A percentile compares a stretch with the other conserved stretches of the same genome.
Conservation (phyloP, 805 yeast genomes). For the Candida sithepensis region DNA sequence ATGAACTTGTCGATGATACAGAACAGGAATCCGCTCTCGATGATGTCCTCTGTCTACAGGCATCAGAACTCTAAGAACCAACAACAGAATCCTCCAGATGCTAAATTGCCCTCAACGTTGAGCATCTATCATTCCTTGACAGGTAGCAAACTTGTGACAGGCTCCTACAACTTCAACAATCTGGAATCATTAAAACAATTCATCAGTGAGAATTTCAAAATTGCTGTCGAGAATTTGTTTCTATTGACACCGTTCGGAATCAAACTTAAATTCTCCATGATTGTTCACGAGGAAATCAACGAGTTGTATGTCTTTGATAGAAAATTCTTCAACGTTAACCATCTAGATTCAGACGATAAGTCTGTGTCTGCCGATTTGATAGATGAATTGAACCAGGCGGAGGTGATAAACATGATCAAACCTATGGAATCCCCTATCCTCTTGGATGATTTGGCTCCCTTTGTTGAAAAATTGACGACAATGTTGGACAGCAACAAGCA, state of each 20-base stretch:
- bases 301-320: conserved; percentile 65
- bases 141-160: conserved; percentile 36
- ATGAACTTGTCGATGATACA: conserved; percentile 20
- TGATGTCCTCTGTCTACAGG: conserved; percentile 26
- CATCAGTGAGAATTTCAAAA: conserved; percentile 38
- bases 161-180: conserved; percentile 36
- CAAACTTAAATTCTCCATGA: conserved; percentile 50
- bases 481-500: conserved; percentile 12
- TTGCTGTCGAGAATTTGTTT: conserved; percentile 40
- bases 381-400: conserved; percentile 24
- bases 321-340: conserved; percentile 41
- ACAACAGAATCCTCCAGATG: conserved; percentile 8
- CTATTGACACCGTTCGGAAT: conserved; percentile 65
- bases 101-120: conserved; percentile 19
- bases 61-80: conserved; percentile 8
- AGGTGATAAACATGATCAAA: conserved; percentile 28
- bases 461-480: conserved; percentile 17
- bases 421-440: conserved; percentile 33
- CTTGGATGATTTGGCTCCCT: conserved; percentile 17
- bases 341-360: conserved; percentile 16
- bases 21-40: conserved; percentile 22
- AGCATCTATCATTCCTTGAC: conserved; percentile 40
- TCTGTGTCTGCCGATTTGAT: conserved; percentile 18
- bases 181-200: conserved; percentile 41
- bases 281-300: conserved; percentile 42